Evolutionary conservation across 169 alveolate genomes (phyloP), one percentile per base, ranked within the genome.

Genomic region (Eimeria praecox): DNA sequence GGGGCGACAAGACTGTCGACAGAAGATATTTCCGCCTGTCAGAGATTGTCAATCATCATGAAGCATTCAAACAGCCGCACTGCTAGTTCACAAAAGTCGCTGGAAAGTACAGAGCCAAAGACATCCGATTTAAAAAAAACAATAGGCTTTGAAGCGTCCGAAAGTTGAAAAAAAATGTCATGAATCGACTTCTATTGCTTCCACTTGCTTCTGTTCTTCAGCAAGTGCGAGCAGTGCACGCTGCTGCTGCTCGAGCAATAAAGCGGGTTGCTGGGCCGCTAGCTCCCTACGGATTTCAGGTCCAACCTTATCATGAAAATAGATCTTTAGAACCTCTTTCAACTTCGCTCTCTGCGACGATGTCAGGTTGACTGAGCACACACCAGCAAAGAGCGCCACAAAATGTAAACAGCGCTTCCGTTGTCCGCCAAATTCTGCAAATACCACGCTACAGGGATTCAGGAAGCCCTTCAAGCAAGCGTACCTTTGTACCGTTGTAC

Each of bases 401-500:
- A 42, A 20, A 40, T 59, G 14, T 20, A 27, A 33, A 8, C 56
- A 42, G 56, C 9, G 56, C 33, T 9, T 12, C 6, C 62, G 38
- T 14, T n/a, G n/a, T n/a, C n/a, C n/a, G n/a, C n/a, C n/a, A n/a
- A n/a, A n/a, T n/a, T n/a, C n/a, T n/a, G n/a, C n/a, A n/a, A n/a
- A n/a, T n/a, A n/a, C n/a, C n/a, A n/a, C n/a, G n/a, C n/a, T n/a
- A n/a, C n/a, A n/a, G n/a, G n/a, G n/a, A n/a, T n/a, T n/a, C n/a
- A n/a, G n/a, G n/a, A n/a, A n/a, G n/a, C n/a, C n/a, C n/a, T n/a
- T n/a, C n/a, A 35, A 33, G 40, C 54, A 18, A 14, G 33, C 86
- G 14, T 30, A 95, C 97, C 94, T 78, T 95, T 95, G 95, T 85
- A 96, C 42, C 97, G 91, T 92, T 98, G 98, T 6, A 97, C 98